A percentile compares a stretch with the other conserved stretches of the same genome.
Conservation (phyloP, 495 filamentous ascomycete genomes). For the Penicillium subrubescens region DNA sequence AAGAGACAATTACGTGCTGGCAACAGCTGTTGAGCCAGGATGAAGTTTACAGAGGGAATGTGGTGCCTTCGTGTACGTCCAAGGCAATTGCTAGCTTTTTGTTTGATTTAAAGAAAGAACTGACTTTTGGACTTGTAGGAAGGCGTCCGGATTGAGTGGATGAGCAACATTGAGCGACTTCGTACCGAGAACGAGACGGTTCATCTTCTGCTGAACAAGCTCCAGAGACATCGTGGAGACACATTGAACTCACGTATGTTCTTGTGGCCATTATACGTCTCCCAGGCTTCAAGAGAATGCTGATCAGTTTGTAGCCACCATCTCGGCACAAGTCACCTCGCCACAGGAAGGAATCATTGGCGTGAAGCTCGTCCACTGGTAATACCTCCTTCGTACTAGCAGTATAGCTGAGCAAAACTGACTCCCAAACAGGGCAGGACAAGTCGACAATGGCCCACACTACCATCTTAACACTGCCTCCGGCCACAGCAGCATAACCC, state of each 20-base stretch:
- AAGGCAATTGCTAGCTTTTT: background rate
- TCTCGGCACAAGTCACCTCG: conserved; percentile 49
- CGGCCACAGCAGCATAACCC: conserved; percentile 48
- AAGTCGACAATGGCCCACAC: conserved; percentile 58
- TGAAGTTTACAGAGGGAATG: conserved; percentile 53
- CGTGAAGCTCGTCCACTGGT: conserved; percentile 67
- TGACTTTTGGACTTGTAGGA: conserved; percentile 25
- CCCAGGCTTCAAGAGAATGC: background rate
- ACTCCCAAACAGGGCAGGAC: conserved; percentile 34
- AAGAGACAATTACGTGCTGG: background rate
- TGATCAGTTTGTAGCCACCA: conserved; percentile 20
- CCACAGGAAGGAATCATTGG: conserved; percentile 61
- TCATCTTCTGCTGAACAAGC: conserved; percentile 44
- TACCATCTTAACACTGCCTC: conserved; percentile 60
- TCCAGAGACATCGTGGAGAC: conserved; percentile 53
- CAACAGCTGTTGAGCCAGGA: conserved; percentile 19
- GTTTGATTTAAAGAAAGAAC: background rate
- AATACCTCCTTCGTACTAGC: conserved; percentile 17
- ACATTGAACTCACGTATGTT: conserved; percentile 58
- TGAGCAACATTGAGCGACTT: conserved; percentile 50
- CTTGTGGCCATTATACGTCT: too few relatives aligned
- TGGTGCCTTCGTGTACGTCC: conserved; percentile 41
- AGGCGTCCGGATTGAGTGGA: conserved; percentile 48
- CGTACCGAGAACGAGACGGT: conserved; percentile 37
- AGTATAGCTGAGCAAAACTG: background rate